phyloP scores from a whole-genome alignment of 805 yeast species.

The Blastobotrys chiropterorum region DNA sequence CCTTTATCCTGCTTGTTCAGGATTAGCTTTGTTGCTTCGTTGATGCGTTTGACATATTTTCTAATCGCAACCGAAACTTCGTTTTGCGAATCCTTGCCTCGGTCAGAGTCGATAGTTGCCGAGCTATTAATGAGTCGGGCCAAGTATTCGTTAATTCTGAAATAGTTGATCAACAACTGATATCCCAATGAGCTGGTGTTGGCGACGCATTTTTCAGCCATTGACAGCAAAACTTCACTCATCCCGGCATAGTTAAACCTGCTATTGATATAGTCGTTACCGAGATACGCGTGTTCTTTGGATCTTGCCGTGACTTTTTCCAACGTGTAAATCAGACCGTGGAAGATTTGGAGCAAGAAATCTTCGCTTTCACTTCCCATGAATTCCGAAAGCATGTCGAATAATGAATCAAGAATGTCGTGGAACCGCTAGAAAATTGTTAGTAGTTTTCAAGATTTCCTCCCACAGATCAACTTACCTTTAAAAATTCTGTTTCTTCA shows the following conservation, averaged over 20 bases:
- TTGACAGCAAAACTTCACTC: conserved; percentile 34
- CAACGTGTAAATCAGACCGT: conserved; percentile 23
- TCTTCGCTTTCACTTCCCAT: conserved; percentile 9
- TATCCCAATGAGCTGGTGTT: conserved; percentile 6
- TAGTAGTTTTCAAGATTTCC: too few species aligned
- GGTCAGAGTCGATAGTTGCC: conserved; percentile 16
- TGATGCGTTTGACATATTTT: conserved; percentile 12
- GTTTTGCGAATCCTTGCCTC: conserved; percentile 14
- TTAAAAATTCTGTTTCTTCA: conserved; percentile 48
- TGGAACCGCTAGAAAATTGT: conserved; percentile 15
- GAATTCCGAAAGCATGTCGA: conserved; percentile 35
- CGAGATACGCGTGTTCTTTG: conserved; percentile 15
- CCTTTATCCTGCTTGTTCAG: conserved; percentile 7
- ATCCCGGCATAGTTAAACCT: conserved; percentile 39
- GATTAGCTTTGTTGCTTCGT: conserved; percentile 13
- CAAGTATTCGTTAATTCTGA: conserved; percentile 15
- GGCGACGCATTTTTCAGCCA: conserved; percentile 12
- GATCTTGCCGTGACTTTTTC: conserved; percentile 20
- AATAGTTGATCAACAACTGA: conserved; percentile 10
- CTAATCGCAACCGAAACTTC: conserved; percentile 10
- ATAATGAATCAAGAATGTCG: conserved; percentile 26
- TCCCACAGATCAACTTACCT: conserved; percentile 28
- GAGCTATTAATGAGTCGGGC: conserved; percentile 16
- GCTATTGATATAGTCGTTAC: conserved; percentile 21
- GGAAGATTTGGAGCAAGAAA: conserved; percentile 15